Conservation (phyloP, 768 basidiomycete species). For the Tricholoma furcatifolium region DNA sequence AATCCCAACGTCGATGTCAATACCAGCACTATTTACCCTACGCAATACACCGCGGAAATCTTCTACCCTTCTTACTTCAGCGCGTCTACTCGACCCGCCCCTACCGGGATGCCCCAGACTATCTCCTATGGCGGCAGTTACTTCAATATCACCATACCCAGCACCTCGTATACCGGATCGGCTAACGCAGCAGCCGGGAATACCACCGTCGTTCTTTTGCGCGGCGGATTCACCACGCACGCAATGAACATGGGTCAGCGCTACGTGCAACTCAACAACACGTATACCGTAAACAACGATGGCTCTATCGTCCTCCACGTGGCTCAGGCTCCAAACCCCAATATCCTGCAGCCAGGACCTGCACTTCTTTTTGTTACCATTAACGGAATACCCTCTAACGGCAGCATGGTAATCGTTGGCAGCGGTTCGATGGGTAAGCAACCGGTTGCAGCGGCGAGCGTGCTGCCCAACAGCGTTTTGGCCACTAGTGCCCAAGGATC, state of each 20-base stretch:
- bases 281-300: constrained; percentile 71
- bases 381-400: constrained; percentile 72
- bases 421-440: constrained; percentile 65
- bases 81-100: constrained; percentile 63
- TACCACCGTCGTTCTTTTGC: constrained; percentile 73
- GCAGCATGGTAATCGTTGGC: constrained; percentile 65
- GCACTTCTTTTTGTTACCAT: constrained; percentile 69
- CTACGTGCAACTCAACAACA: constrained; percentile 66
- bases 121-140: constrained; percentile 80
- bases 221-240: constrained; percentile 83
- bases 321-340: constrained; percentile 79
- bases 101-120: constrained; percentile 64
- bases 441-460: constrained; percentile 36
- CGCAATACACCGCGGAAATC: constrained; percentile 78
- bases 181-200: constrained; percentile 73
- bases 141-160: constrained; percentile 74
- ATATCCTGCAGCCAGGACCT: constrained; percentile 83
- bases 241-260: constrained; percentile 91
- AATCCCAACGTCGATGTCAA: constrained; percentile 92
- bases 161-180: constrained; percentile 62
- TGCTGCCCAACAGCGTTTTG: constrained; percentile 52
- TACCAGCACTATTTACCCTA: constrained; percentile 58
- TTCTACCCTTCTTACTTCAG: constrained; percentile 96
- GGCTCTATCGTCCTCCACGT: constrained; percentile 80
- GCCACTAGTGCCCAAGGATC: constrained; percentile 40